These are phyloP conservation scores for Bigelowiella natans DNA, from an alignment of 78 protist genomes.

Conservation along the genomic window DNA sequence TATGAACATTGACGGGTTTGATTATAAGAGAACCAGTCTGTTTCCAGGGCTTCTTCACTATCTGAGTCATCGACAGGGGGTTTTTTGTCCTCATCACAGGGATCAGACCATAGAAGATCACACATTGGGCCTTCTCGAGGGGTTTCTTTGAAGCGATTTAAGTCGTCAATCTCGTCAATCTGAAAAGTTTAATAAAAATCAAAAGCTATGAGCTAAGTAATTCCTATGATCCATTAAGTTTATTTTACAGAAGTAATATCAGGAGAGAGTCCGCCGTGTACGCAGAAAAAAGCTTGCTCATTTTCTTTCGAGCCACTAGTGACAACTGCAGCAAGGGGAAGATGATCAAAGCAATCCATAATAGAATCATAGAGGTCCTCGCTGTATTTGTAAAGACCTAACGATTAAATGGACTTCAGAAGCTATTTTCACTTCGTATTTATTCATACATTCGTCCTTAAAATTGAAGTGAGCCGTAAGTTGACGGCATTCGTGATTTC, in stretches of 20 bases:
- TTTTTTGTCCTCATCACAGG: slow-evolving; percentile 62
- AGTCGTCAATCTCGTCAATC: slow-evolving; percentile 34
- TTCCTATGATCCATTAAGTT: not conserved
- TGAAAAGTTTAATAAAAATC: not conserved
- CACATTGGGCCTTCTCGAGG: slow-evolving; percentile 89
- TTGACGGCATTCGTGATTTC: slow-evolving; percentile 95
- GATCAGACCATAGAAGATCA: slow-evolving; percentile 96
- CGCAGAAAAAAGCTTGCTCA: slow-evolving; percentile 68
- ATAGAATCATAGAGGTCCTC: slow-evolving; percentile 68
- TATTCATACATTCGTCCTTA: slow-evolving; percentile 70
- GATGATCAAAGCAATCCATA: slow-evolving; percentile 70
- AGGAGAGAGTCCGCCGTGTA: slow-evolving; percentile 96
- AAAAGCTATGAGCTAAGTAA: not conserved
- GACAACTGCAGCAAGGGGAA: slow-evolving; percentile 87
- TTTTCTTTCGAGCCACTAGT: slow-evolving; percentile 18
- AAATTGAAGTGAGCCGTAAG: slow-evolving; percentile 88
- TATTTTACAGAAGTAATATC: slow-evolving; percentile 57
- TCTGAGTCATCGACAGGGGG: not conserved
- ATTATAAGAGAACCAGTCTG: slow-evolving; percentile 56
- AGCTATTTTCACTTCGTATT: not conserved
- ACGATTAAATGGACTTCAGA: not conserved
- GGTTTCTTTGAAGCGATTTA: slow-evolving; percentile 86
- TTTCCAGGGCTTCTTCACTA: not conserved
- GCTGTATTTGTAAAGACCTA: slow-evolving; percentile 68
- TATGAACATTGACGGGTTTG: slow-evolving; percentile 83